A percentile compares a stretch with the other conserved stretches of the same genome.
phyloP scores from a whole-genome alignment of 2,329 filamentous ascomycete species.

The Microdochium trichocladiopsis region DNA sequence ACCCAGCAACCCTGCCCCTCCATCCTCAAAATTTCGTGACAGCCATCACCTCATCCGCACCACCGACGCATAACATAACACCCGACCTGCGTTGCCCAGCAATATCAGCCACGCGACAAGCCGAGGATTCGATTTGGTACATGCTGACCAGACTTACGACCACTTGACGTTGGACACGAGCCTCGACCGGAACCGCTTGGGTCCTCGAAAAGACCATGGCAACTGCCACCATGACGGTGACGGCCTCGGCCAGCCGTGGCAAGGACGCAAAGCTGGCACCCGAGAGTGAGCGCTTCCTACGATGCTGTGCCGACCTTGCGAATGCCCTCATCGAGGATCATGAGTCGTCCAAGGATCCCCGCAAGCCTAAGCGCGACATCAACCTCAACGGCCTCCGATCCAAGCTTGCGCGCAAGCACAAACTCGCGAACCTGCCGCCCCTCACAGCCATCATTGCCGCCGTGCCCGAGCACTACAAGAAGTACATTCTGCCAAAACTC shows the following conservation, averaged over 20 bases:
- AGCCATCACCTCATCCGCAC: too few species aligned
- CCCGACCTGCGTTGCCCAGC: too few species aligned
- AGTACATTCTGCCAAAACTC: constrained; percentile 93
- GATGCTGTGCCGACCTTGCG: constrained; percentile 92
- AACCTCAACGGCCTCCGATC: constrained; percentile 86
- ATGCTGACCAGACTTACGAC: too few species aligned
- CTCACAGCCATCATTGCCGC: constrained; percentile 96
- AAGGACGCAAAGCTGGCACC: constrained; percentile 69
- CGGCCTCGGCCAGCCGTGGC: constrained; percentile 60
- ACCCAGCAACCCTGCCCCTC: too few species aligned
- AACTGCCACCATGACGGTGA: constrained; percentile 59
- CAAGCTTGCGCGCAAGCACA: constrained; percentile 89
- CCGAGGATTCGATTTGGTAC: too few species aligned
- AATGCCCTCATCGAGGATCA: constrained; percentile 92
- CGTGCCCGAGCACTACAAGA: constrained; percentile 99
- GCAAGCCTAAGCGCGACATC: constrained; percentile 72
- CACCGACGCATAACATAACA: too few species aligned
- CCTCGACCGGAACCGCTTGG: too few species aligned
- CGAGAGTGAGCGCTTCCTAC: constrained; percentile 89
- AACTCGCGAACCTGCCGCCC: constrained; percentile 78
- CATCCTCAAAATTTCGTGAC: too few species aligned
- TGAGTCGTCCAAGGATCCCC: constrained; percentile 69
- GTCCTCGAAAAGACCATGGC: too few species aligned
- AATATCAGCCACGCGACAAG: too few species aligned
- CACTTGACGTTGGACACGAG: too few species aligned